These are phyloP conservation scores for Dispira parvispora DNA, from an alignment of 192 early-diverging fungal genomes.

Conservation along the genomic window DNA sequence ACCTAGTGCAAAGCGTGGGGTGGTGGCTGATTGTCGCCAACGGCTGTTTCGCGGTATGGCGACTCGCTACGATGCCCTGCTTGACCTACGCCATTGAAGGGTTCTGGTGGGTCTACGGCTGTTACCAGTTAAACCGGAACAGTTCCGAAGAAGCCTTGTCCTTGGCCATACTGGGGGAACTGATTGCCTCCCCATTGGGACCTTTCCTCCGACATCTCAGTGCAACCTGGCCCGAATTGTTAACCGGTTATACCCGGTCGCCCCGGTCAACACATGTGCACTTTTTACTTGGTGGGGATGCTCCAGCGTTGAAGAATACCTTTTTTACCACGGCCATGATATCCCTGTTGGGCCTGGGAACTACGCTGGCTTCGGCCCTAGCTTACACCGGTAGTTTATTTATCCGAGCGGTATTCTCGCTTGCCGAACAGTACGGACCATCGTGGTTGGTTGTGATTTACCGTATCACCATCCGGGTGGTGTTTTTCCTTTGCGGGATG, in stretches of 20 bases:
- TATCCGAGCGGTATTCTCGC: background rate
- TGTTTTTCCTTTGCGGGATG: background rate
- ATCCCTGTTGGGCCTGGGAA: too few relatives aligned
- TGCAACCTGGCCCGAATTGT: background rate
- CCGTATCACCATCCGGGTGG: background rate
- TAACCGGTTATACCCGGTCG: background rate
- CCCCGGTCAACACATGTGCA: background rate
- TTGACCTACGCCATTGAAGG: background rate
- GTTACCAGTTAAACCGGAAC: background rate
- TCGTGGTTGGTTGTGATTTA: background rate
- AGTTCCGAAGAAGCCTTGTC: background rate
- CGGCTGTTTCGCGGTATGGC: too few relatives aligned
- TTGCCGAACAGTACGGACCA: background rate
- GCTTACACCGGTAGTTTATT: background rate
- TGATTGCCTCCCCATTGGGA: background rate
- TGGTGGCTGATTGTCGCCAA: too few relatives aligned
- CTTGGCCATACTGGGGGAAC: background rate
- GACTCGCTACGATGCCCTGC: too few relatives aligned
- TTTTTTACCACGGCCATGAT: background rate
- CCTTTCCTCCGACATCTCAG: background rate
- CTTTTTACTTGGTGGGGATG: background rate
- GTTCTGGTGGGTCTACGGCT: constrained; percentile 1
- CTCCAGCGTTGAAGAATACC: background rate
- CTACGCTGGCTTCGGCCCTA: background rate
- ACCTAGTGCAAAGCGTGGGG: too few relatives aligned